Evolutionary conservation across 2,329 filamentous ascomycete species (phyloP).

Genomic region (Fusarium zealandicum): DNA sequence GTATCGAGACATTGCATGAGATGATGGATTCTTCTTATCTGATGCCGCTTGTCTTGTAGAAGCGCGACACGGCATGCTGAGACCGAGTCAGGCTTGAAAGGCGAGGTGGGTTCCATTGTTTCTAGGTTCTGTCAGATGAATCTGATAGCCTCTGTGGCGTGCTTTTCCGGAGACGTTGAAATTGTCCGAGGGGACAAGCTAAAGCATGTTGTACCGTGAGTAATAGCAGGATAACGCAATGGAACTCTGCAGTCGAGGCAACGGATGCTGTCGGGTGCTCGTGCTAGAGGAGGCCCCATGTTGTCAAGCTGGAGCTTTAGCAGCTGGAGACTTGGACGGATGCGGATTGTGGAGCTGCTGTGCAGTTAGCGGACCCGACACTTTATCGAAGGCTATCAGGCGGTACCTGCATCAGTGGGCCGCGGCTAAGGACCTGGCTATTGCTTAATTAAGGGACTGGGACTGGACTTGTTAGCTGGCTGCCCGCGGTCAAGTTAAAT

Average conservation of each 20-base stretch:
- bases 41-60: slow-evolving; percentile 2
- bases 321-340: slow-evolving; percentile 1
- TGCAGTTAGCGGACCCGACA: slow-evolving; percentile 21
- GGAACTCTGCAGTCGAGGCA: slow-evolving; percentile 8
- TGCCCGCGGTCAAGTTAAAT: too few relatives aligned
- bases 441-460: slow-evolving; percentile 5
- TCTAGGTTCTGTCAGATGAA: slow-evolving; percentile 29
- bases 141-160: background rate
- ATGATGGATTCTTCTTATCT: slow-evolving; percentile 6
- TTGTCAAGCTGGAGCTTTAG: slow-evolving; percentile 4
- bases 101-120: slow-evolving; percentile 17
- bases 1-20: background rate
- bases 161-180: background rate
- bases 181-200: background rate
- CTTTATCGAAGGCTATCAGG: slow-evolving; percentile 9
- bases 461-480: background rate
- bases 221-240: background rate
- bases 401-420: slow-evolving; percentile 36
- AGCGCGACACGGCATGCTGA: slow-evolving; percentile 5
- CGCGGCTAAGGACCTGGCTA: slow-evolving; percentile 20
- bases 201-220: background rate
- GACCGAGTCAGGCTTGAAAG: slow-evolving; percentile 15
- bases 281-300: background rate
- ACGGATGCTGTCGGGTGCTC: background rate
- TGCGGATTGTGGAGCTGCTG: slow-evolving; percentile 16